Base-by-base conservation (phyloP, 352 stramenopile genomes). In the Phytophthora kernoviae region DNA sequence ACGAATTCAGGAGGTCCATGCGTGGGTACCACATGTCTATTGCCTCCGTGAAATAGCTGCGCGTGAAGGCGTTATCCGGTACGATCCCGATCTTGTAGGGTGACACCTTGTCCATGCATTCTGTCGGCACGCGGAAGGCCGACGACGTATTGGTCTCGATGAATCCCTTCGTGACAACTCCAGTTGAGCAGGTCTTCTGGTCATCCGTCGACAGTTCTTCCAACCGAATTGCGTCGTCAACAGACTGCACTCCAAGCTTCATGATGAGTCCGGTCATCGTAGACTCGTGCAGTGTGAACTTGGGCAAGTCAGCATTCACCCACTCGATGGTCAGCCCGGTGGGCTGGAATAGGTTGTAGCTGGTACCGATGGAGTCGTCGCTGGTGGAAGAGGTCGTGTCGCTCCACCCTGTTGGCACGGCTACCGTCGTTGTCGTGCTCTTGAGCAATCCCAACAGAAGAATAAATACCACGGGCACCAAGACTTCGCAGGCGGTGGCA, bases 21-120 rank as follows among this genome's bases (percentile, higher is more conserved):
- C 78, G 74, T 15, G 79, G 81, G 50, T 91, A 88, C 77, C 80
- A 90, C 44, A 54, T n/a, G 5, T 62, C 46, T 41, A 90, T 69
- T 5, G 71, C 69, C 34, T 70, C 42, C 27, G 69, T 41, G 53
- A 90, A 90, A 61, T 90, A 90, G 17, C 75, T 52, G 34, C 74
- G 64, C 30, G 80, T 88, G 52, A 87, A 90, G 5, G 65, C 55
- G 20, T 67, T 77, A 47, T 88, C 68, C 3, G 80, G 77, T 0
- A 41, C 68, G 43, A 90, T 85, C 1, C 34, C 80, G 52, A 88
- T 70, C 54, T 90, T 89, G 55, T 75, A 85, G 0, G 81, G 81
- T 43, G 75, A 68, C 7, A 88, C 71, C 14, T 80, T 78, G 36
- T 58, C 48, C 0, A 36, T 60, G 21, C 81, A 88, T 24, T 54